Conservation (phyloP, 1,284 basidiomycete genomes). For the Blastosporella zonata region DNA sequence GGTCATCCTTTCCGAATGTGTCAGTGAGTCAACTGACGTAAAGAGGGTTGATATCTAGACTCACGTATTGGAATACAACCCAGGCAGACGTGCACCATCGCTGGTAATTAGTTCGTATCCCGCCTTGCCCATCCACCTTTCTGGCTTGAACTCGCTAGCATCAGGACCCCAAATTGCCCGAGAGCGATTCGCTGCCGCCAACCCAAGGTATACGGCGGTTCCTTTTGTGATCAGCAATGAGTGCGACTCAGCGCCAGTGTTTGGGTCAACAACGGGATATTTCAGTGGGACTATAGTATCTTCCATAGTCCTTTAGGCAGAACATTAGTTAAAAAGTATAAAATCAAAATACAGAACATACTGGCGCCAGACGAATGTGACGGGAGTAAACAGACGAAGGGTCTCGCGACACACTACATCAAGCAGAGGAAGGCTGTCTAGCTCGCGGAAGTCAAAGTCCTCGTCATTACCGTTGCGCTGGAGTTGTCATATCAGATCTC, state of each 20-base stretch:
- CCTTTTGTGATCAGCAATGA: slow-evolving; percentile 25
- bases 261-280: slow-evolving; percentile 18
- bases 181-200: slow-evolving; percentile 21
- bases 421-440: slow-evolving; percentile 28
- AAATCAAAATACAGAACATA: slow-evolving; percentile 6
- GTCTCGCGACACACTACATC: slow-evolving; percentile 31
- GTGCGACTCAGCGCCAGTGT: slow-evolving; percentile 12
- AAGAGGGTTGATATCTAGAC: neutral
- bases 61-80: slow-evolving; percentile 23
- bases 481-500: neutral
- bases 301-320: slow-evolving; percentile 19
- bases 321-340: neutral
- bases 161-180: slow-evolving; percentile 22
- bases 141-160: slow-evolving; percentile 22
- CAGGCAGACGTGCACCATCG: slow-evolving; percentile 15
- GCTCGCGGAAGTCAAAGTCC: slow-evolving; percentile 24
- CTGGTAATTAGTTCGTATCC: neutral
- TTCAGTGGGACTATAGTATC: slow-evolving; percentile 23
- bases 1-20: slow-evolving; percentile 15
- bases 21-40: neutral
- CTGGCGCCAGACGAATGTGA: slow-evolving; percentile 22
- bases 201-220: slow-evolving; percentile 24
- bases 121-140: slow-evolving; percentile 17
- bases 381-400: slow-evolving; percentile 25
- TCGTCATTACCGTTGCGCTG: slow-evolving; percentile 19